These are phyloP conservation scores for Ascochyta fabae DNA, from an alignment of 2,329 filamentous ascomycete genomes.

Conservation along the genomic window DNA sequence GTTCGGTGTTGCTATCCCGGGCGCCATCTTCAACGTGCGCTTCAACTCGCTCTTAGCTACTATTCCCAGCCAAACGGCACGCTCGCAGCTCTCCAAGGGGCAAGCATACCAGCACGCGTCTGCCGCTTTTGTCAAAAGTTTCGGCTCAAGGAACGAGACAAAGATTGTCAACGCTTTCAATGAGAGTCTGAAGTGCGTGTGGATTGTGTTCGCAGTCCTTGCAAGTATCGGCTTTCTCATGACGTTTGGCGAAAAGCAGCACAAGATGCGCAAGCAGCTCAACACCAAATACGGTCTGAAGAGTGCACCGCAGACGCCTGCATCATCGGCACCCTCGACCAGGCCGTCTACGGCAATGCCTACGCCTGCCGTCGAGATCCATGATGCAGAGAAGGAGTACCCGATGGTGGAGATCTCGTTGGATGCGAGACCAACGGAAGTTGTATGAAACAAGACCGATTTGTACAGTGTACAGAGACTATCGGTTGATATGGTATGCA, in stretches of 20 bases:
- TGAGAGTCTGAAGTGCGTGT: slow-evolving; percentile 46
- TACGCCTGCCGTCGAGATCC: background rate
- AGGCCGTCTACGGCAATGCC: background rate
- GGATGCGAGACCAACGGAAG: background rate
- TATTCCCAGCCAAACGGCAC: slow-evolving; percentile 14
- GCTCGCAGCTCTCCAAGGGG: slow-evolving; percentile 21
- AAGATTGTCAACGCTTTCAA: slow-evolving; percentile 47
- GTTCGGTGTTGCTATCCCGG: slow-evolving; percentile 40
- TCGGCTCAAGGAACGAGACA: slow-evolving; percentile 15
- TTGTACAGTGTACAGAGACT: background rate
- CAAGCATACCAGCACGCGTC: slow-evolving; percentile 39
- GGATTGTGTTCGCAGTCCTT: slow-evolving; percentile 47
- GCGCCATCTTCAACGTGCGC: slow-evolving; percentile 38
- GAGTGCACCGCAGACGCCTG: slow-evolving; percentile 20
- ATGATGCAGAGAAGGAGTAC: background rate
- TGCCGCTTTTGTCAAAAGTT: slow-evolving; percentile 25
- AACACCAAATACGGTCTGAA: slow-evolving; percentile 52
- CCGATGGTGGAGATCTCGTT: slow-evolving; percentile 6
- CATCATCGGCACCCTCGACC: background rate
- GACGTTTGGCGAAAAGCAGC: slow-evolving; percentile 45
- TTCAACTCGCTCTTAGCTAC: slow-evolving; percentile 22
- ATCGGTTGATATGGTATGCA: background rate
- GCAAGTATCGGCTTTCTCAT: slow-evolving; percentile 43
- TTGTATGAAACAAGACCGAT: background rate
- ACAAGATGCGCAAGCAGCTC: slow-evolving; percentile 48